Evolutionary conservation across 1,139 yeast genomes (phyloP).

Genomic region (Saccharomyces hybrid): DNA sequence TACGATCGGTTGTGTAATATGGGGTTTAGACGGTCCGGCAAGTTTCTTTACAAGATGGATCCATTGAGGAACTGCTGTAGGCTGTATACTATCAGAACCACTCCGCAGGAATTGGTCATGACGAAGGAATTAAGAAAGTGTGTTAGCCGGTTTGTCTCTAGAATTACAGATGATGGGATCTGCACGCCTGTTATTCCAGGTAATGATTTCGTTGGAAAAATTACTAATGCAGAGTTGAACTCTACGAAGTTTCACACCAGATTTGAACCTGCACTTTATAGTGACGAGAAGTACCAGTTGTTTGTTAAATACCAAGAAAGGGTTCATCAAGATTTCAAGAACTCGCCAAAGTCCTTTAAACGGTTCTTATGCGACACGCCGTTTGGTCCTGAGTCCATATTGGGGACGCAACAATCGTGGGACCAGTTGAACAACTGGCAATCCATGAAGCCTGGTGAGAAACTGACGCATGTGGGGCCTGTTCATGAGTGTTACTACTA

Average conservation of each 20-base stretch:
- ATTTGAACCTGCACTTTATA: constrained; percentile 47
- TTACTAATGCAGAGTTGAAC: constrained; percentile 28
- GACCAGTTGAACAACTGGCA: constrained; percentile 34
- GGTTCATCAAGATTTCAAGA: constrained; percentile 57
- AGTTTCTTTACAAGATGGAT: constrained; percentile 67
- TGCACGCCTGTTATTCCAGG: neutral
- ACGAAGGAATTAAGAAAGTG: constrained; percentile 62
- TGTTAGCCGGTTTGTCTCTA: constrained; percentile 47
- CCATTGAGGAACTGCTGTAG: constrained; percentile 69
- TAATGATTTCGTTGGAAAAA: constrained; percentile 31
- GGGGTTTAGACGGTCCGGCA: constrained; percentile 78
- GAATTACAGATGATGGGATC: neutral
- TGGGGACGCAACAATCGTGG: constrained; percentile 27
- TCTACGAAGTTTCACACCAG: constrained; percentile 39
- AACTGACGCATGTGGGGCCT: constrained; percentile 37
- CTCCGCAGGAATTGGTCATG: constrained; percentile 39
- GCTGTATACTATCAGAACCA: constrained; percentile 69
- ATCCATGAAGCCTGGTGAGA: constrained; percentile 10
- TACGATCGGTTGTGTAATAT: constrained; percentile 61
- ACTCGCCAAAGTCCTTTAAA: constrained; percentile 44
- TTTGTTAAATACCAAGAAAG: constrained; percentile 61
- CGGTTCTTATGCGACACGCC: constrained; percentile 71
- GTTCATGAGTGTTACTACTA: constrained; percentile 73
- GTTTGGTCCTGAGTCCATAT: constrained; percentile 34
- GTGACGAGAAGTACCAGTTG: constrained; percentile 56